Conservation (phyloP, 2,329 filamentous ascomycete species). For the Rugonectria rugulosa region DNA sequence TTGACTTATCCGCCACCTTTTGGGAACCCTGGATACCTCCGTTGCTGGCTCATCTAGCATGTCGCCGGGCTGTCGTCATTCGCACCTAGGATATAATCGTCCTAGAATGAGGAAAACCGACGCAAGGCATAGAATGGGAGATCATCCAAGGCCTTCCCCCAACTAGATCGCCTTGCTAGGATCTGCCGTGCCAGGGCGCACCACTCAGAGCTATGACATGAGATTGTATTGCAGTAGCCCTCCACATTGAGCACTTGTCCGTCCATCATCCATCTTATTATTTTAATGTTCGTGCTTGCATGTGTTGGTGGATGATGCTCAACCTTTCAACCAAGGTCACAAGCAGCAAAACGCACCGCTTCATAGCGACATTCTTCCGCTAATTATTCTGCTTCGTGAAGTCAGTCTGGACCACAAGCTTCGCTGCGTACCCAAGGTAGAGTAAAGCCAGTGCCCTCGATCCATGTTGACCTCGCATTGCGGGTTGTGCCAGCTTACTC, state of each 20-base stretch:
- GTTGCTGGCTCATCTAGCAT: conserved; percentile 19
- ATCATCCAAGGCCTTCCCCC: conserved; percentile 15
- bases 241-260: neutral
- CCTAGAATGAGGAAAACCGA: conserved; percentile 7
- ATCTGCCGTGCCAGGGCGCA: conserved; percentile 20
- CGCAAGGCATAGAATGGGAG: conserved; percentile 3
- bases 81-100: conserved; percentile 15
- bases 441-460: conserved; percentile 5
- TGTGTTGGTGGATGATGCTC: neutral
- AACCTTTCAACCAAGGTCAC: conserved; percentile 4
- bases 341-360: neutral
- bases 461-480: conserved; percentile 17
- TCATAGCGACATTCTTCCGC: too few species aligned
- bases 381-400: too few species aligned
- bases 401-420: too few species aligned
- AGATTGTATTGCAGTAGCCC: neutral
- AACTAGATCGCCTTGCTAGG: conserved; percentile 20
- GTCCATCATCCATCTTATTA: neutral
- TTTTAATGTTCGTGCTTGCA: neutral
- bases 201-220: conserved; percentile 28
- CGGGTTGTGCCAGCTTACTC: conserved; percentile 5
- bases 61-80: conserved; percentile 29
- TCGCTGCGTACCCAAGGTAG: too few species aligned
- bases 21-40: conserved; percentile 2
- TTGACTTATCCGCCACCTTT: conserved; percentile 21